These are phyloP conservation scores for Fulvia fulva DNA, from an alignment of 2,329 filamentous ascomycete species.

Conservation along the genomic window DNA sequence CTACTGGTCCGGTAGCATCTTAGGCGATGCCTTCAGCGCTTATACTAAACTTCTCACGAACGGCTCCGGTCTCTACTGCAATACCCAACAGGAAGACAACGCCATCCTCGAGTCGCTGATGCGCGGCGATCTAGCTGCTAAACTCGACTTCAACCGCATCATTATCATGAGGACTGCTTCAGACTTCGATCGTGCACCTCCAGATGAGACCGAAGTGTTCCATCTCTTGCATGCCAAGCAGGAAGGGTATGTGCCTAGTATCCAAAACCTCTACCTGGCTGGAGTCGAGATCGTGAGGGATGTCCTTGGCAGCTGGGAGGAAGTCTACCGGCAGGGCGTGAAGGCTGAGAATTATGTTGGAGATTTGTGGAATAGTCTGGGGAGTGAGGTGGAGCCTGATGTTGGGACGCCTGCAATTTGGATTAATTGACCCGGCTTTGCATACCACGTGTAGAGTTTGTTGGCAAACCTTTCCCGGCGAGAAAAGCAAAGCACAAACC, in stretches of 20 bases:
- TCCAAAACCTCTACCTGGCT: slow-evolving; percentile 64
- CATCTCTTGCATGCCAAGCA: slow-evolving; percentile 60
- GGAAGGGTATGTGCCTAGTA: slow-evolving; percentile 59
- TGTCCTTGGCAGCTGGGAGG: slow-evolving; percentile 58
- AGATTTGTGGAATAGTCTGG: slow-evolving; percentile 64
- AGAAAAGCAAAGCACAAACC: no score
- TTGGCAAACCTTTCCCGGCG: no score
- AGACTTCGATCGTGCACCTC: slow-evolving; percentile 67
- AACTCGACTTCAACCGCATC: slow-evolving; percentile 35
- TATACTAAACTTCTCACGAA: slow-evolving; percentile 34
- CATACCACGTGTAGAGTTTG: no score
- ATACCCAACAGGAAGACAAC: slow-evolving; percentile 36
- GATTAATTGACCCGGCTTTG: slow-evolving; percentile 5
- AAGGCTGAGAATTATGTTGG: slow-evolving; percentile 62
- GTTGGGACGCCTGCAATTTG: slow-evolving; percentile 36
- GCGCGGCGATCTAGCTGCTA: slow-evolving; percentile 26
- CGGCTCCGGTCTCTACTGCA: slow-evolving; percentile 36
- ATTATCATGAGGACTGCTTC: slow-evolving; percentile 47
- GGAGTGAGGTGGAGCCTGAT: slow-evolving; percentile 62
- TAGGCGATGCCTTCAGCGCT: slow-evolving; percentile 29
- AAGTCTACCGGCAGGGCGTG: slow-evolving; percentile 54
- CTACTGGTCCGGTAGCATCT: slow-evolving; percentile 30
- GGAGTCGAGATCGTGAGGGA: slow-evolving; percentile 62
- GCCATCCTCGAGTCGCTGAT: slow-evolving; percentile 34
- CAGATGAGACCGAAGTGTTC: slow-evolving; percentile 51